Conservation (phyloP, 257 asterid genomes). For the Thymus quinquecostatus region DNA sequence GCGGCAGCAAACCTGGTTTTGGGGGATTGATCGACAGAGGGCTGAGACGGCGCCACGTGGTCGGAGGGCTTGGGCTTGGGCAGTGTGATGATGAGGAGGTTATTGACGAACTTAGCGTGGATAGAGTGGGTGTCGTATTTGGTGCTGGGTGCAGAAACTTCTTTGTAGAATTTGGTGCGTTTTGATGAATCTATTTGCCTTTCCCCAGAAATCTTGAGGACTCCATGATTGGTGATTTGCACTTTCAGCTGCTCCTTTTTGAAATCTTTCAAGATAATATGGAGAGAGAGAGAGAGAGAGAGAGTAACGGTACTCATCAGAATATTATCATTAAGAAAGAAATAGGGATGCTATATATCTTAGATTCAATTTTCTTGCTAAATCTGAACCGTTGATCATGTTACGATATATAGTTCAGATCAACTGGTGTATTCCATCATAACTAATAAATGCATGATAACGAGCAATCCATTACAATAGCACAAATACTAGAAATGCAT, state of each 20-base stretch:
- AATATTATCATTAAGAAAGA: no score
- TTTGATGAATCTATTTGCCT: constrained; percentile 33
- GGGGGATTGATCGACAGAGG: constrained; percentile 28
- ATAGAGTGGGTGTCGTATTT: constrained; percentile 45
- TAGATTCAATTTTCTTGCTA: no score
- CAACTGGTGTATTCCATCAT: no score
- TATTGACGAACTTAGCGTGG: constrained; percentile 48
- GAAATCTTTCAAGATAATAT: constrained; percentile 39
- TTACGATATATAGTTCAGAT: no score
- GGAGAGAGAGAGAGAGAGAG: no score
- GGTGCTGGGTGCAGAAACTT: constrained; percentile 40
- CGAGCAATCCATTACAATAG: no score
- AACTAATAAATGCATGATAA: no score
- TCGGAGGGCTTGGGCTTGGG: constrained; percentile 34
- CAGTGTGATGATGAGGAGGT: constrained; percentile 49
- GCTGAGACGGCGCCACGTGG: neutral
- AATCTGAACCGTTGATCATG: no score
- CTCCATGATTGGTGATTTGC: constrained; percentile 48
- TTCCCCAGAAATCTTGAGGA: constrained; percentile 64
- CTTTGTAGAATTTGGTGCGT: constrained; percentile 50
- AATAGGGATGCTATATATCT: no score
- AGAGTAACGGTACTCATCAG: no score
- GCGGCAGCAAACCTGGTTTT: neutral
- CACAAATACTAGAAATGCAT: no score
- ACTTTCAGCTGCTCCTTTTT: constrained; percentile 65